Conservation (phyloP, 2,329 filamentous ascomycete genomes). For the Tympanopsis confertula region DNA sequence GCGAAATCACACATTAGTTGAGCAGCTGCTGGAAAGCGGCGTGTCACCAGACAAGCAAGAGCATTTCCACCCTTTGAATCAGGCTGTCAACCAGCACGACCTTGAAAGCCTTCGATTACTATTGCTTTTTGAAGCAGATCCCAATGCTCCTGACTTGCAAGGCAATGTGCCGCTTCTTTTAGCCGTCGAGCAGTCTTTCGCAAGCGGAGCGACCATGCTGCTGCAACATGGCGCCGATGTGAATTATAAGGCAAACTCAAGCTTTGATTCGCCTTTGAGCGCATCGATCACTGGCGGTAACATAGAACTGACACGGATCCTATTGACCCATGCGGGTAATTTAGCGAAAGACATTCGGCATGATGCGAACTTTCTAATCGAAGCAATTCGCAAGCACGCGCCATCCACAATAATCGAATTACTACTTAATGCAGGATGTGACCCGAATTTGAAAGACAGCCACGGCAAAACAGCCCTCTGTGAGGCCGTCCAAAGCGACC, state of each 20-base stretch:
- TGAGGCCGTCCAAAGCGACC: slow-evolving; percentile 32
- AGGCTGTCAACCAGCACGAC: slow-evolving; percentile 38
- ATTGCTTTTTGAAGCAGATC: slow-evolving; percentile 42
- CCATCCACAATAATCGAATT: slow-evolving; percentile 35
- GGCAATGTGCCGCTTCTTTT: slow-evolving; percentile 38
- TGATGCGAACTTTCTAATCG: slow-evolving; percentile 52
- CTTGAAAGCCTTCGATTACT: slow-evolving; percentile 40
- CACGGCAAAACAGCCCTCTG: slow-evolving; percentile 38
- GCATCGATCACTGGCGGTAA: slow-evolving; percentile 41
- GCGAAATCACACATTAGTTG: slow-evolving; percentile 41
- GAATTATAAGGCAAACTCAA: slow-evolving; percentile 2
- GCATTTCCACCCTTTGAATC: slow-evolving; percentile 35
- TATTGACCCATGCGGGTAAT: too few relatives aligned
- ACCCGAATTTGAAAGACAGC: slow-evolving; percentile 37
- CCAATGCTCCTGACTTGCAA: slow-evolving; percentile 36
- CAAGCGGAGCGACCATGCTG: slow-evolving; percentile 44
- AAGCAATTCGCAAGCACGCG: slow-evolving; percentile 39
- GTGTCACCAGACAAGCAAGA: slow-evolving; percentile 35
- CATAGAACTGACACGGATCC: too few relatives aligned
- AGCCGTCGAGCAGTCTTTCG: slow-evolving; percentile 37
- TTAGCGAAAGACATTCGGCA: slow-evolving; percentile 50
- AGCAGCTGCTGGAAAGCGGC: slow-evolving; percentile 46
- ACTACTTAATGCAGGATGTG: slow-evolving; percentile 28
- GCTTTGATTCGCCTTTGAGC: slow-evolving; percentile 41
- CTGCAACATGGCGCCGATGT: slow-evolving; percentile 14